Conservation (phyloP, 352 stramenopile genomes). For the Elongisporangium undulatum region DNA sequence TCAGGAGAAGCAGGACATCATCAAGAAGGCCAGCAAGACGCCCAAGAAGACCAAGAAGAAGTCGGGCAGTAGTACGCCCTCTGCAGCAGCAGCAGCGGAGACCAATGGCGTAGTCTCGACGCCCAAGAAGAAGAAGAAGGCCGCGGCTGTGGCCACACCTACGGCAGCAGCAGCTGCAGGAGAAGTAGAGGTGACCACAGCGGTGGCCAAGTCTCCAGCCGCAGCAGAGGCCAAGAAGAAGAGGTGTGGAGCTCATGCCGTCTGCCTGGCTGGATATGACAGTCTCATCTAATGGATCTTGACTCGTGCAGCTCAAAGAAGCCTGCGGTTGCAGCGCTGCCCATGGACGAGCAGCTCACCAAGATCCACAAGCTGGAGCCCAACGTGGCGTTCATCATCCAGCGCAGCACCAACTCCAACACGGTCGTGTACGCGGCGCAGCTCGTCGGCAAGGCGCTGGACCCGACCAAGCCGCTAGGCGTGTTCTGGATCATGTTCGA, state of each 20-base stretch:
- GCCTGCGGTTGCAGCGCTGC: constrained; percentile 18
- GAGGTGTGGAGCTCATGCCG: background rate
- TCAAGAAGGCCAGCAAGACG: constrained; percentile 40
- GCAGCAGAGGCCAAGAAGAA: background rate
- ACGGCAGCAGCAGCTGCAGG: constrained; percentile 7
- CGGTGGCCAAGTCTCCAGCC: background rate
- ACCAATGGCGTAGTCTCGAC: constrained; percentile 5
- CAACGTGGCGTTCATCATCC: constrained; percentile 83
- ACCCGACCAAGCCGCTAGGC: constrained; percentile 55
- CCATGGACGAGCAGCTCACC: constrained; percentile 60
- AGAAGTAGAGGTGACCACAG: constrained; percentile 2
- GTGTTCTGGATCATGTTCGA: constrained; percentile 89
- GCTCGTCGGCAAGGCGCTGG: constrained; percentile 38
- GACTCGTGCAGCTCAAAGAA: constrained; percentile 11
- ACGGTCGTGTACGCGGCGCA: constrained; percentile 76
- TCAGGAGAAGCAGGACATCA: constrained; percentile 52
- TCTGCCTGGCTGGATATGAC: background rate
- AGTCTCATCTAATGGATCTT: background rate
- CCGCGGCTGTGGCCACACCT: background rate
- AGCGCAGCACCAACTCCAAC: constrained; percentile 86
- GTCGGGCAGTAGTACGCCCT: constrained; percentile 3
- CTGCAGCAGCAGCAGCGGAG: constrained; percentile 4
- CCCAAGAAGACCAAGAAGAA: constrained; percentile 45
- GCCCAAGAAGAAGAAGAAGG: constrained; percentile 16
- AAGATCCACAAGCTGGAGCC: constrained; percentile 70